Base-by-base conservation (phyloP, 495 filamentous ascomycete species). In the Annulohypoxylon moriforme region DNA sequence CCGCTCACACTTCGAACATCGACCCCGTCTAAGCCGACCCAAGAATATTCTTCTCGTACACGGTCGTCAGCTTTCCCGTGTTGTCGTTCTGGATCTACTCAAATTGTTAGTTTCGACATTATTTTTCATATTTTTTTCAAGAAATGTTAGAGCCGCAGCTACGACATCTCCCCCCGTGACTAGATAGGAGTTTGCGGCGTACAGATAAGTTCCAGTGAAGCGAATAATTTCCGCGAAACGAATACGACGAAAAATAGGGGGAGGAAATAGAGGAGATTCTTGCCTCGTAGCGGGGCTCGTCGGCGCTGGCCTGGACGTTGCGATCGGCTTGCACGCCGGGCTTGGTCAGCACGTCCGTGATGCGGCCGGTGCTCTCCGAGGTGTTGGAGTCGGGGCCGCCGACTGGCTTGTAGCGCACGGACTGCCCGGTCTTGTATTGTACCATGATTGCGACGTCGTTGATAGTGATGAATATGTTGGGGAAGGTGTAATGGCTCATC, bases 41-140 rank as follows among this genome's bases (percentile, higher is more conserved):
- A 29, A 84, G 52, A 22, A 84, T 82, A 68, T 82, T 84, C 58
- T 67, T 68, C 73, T 84, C 81, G 56, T 81, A 80, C 11, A 84
- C 61, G 53, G 80, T 72, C 1, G 79, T 79, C 47, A 70, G 31
- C 71, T 82, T 84, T 25, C 81, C 81, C 0, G 81, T 83, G 68
- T 82, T 82, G 27, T 75, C 64, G 42, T 84, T 84, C 60, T 78
- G 60, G 50, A 84, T 82, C 81, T 83, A 27, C 29, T 38, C 9
- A 10, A 10, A 29, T 29, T 6, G 6, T 29, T 6, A 29, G 27
- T 6, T 29, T 29, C 27, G 27, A n/a, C n/a, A n/a, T n/a, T n/a
- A n/a, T n/a, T n/a, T n/a, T n/a, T n/a, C n/a, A n/a, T n/a, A n/a
- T n/a, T n/a, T n/a, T n/a, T n/a, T n/a, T n/a, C n/a, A n/a, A n/a